Percentiles rank a stretch among this genome's conserved stretches.
Evolutionary conservation across 2,329 filamentous ascomycete genomes (phyloP).

Genomic region (Phialocephala sp.): DNA sequence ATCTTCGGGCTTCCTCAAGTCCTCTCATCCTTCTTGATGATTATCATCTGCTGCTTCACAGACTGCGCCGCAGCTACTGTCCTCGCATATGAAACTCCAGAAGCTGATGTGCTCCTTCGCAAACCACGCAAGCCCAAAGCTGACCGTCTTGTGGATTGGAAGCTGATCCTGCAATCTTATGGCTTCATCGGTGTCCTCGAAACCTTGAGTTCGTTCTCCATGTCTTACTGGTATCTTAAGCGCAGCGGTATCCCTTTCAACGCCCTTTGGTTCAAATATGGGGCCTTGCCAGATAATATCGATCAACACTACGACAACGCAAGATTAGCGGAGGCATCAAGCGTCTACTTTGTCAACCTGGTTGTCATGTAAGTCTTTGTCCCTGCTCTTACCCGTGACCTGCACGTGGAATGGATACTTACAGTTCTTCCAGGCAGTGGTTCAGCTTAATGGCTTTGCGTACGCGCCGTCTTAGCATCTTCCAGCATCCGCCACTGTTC

Average conservation of each 20-base stretch:
- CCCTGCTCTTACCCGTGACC: background rate
- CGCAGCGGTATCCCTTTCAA: slow-evolving; percentile 68
- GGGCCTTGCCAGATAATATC: slow-evolving; percentile 50
- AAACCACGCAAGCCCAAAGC: slow-evolving; percentile 71
- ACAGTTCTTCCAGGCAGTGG: slow-evolving; percentile 58
- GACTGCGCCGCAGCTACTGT: slow-evolving; percentile 76
- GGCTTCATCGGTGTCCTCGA: slow-evolving; percentile 71
- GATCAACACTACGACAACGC: slow-evolving; percentile 61
- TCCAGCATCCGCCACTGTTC: slow-evolving; percentile 74
- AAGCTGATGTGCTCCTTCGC: slow-evolving; percentile 74
- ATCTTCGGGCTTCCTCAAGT: slow-evolving; percentile 66
- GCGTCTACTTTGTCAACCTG: slow-evolving; percentile 79
- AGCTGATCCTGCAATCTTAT: slow-evolving; percentile 75
- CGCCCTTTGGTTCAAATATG: slow-evolving; percentile 72
- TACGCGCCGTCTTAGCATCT: slow-evolving; percentile 68
- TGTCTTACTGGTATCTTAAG: slow-evolving; percentile 71
- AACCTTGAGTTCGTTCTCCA: slow-evolving; percentile 64
- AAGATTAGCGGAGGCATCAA: slow-evolving; percentile 47
- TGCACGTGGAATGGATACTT: slow-evolving; percentile 9
- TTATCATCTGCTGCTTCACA: slow-evolving; percentile 65
- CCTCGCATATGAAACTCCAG: slow-evolving; percentile 77
- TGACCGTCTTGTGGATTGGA: slow-evolving; percentile 75
- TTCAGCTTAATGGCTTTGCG: slow-evolving; percentile 75
- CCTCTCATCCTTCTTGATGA: slow-evolving; percentile 63
- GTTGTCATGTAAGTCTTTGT: slow-evolving; percentile 70